A percentile compares a stretch with the other conserved stretches of the same genome.
Conservation (phyloP, 148 eudicot genomes). For the Arctostaphylos glauca region DNA sequence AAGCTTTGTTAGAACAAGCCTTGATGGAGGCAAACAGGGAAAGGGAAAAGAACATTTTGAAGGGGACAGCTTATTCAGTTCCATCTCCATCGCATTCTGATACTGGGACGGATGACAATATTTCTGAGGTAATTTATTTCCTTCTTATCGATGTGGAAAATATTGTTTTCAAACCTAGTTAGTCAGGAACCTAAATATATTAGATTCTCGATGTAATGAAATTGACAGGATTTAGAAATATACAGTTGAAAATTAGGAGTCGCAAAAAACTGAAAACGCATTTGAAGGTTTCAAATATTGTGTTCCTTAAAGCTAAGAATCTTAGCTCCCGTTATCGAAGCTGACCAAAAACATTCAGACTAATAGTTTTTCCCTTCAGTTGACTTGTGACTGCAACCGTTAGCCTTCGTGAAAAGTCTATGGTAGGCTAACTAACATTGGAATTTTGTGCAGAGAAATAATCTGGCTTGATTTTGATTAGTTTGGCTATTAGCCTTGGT, state of each 20-base stretch:
- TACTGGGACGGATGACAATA: constrained; percentile 51
- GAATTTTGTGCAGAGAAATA: not conserved
- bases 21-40: constrained; percentile 88
- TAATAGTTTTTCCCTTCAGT: not conserved
- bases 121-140: constrained; percentile 68
- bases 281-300: not conserved
- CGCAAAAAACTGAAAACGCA: not conserved
- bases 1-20: constrained; percentile 73
- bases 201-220: not conserved
- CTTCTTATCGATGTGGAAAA: not conserved
- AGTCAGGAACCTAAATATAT: not conserved
- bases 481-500: constrained; percentile 2
- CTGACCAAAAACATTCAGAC: constrained; percentile 17
- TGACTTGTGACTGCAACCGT: not conserved
- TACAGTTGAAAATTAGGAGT: not conserved
- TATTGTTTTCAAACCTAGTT: not conserved
- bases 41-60: constrained; percentile 82
- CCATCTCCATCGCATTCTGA: constrained; percentile 77
- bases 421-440: not conserved
- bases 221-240: not conserved
- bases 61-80: constrained; percentile 55
- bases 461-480: not conserved
- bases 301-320: not conserved
- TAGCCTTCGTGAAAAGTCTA: not conserved
- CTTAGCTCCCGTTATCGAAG: not conserved